phyloP scores from a whole-genome alignment of 2,329 filamentous ascomycete species.

The Aspergillus fumigatiaffinis region DNA sequence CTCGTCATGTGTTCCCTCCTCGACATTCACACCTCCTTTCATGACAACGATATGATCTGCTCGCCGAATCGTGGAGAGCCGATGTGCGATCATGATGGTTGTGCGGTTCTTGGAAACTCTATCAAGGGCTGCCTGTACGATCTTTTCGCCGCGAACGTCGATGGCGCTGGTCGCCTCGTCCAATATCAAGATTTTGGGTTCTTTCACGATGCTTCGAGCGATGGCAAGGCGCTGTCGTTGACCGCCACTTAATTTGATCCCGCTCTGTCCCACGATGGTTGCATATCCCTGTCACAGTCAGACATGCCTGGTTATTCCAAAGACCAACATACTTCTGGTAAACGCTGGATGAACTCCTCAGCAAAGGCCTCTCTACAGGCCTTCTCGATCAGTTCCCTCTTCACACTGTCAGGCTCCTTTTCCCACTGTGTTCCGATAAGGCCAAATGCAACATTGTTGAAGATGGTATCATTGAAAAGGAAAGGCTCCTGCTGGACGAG shows the following conservation, averaged over 20 bases:
- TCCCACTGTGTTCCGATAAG: slow-evolving; percentile 40
- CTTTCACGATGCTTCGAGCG: slow-evolving; percentile 68
- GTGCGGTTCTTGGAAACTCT: slow-evolving; percentile 58
- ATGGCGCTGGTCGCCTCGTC: slow-evolving; percentile 73
- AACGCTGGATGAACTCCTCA: slow-evolving; percentile 62
- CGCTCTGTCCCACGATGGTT: slow-evolving; percentile 72
- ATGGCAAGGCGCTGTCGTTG: slow-evolving; percentile 79
- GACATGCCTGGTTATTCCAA: not conserved
- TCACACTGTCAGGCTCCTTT: slow-evolving; percentile 25
- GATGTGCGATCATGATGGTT: slow-evolving; percentile 66
- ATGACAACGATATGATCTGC: slow-evolving; percentile 56
- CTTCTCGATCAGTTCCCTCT: slow-evolving; percentile 53
- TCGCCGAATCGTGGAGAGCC: slow-evolving; percentile 53
- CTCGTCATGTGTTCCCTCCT: slow-evolving; percentile 50
- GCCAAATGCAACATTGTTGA: slow-evolving; percentile 59
- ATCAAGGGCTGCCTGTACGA: slow-evolving; percentile 52
- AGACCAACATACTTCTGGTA: slow-evolving; percentile 40
- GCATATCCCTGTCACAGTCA: slow-evolving; percentile 53
- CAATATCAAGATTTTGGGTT: slow-evolving; percentile 68
- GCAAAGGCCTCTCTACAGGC: slow-evolving; percentile 67
- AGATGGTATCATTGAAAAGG: slow-evolving; percentile 32
- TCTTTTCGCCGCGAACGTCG: slow-evolving; percentile 50
- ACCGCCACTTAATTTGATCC: slow-evolving; percentile 68
- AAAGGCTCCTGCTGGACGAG: not conserved
- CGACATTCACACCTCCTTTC: slow-evolving; percentile 50